Evolutionary conservation across 768 basidiomycete genomes (phyloP).

Genomic region (Mycena haematopus): DNA sequence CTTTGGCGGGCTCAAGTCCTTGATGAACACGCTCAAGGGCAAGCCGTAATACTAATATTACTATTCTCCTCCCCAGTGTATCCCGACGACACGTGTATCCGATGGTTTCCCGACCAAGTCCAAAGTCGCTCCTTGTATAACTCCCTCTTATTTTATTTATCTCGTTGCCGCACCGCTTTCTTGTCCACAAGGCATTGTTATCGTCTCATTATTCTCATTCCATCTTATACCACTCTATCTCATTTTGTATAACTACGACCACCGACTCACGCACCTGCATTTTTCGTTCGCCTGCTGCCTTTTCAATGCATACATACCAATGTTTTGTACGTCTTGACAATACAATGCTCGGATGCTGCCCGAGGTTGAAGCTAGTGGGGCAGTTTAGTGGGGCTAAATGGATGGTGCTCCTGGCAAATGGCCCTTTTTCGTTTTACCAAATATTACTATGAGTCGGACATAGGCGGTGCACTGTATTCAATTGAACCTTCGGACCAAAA

Average conservation of each 20-base stretch:
- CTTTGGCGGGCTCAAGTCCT: conserved; percentile 46
- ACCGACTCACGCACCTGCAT: conserved; percentile 11
- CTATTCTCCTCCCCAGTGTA: not conserved
- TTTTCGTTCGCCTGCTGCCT: conserved; percentile 20
- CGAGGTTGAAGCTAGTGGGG: not conserved
- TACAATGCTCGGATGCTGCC: conserved; percentile 9
- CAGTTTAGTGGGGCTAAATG: not conserved
- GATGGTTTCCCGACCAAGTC: conserved; percentile 11
- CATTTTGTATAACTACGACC: conserved; percentile 28
- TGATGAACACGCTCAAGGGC: conserved; percentile 54
- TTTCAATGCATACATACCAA: not conserved
- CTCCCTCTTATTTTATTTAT: conserved; percentile 10
- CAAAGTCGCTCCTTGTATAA: conserved; percentile 22
- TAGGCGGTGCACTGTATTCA: too few relatives aligned
- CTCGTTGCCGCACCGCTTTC: conserved; percentile 35
- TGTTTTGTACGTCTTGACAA: conserved; percentile 25
- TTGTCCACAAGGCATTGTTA: conserved; percentile 45
- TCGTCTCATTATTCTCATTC: conserved; percentile 38
- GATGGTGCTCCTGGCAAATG: too few relatives aligned
- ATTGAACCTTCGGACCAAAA: too few relatives aligned
- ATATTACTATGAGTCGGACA: too few relatives aligned
- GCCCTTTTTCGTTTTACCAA: too few relatives aligned
- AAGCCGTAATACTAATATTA: conserved; percentile 36
- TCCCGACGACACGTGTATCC: conserved; percentile 21
- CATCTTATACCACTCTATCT: conserved; percentile 11